phyloP scores from a whole-genome alignment of 1,139 yeast species.

The Saccharomyces hybrid region DNA sequence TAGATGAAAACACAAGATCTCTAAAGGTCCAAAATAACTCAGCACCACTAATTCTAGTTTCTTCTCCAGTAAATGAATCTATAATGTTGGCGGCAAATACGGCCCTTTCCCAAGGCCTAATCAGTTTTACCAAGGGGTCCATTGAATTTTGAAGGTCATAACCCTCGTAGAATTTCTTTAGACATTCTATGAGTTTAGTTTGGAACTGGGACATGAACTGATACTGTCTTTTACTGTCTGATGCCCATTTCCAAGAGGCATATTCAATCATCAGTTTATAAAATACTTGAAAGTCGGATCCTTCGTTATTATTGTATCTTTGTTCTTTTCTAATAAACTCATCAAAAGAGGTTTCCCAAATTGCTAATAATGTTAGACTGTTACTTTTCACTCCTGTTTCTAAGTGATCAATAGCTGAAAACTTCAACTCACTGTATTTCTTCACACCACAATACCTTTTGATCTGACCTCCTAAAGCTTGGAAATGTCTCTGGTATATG shows the following conservation, averaged over 20 bases:
- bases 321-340: neutral
- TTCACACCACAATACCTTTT: neutral
- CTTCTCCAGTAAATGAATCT: neutral
- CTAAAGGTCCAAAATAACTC: neutral
- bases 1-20: neutral
- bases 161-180: neutral
- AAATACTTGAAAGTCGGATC: neutral
- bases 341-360: neutral
- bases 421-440: neutral
- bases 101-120: neutral
- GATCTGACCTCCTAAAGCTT: neutral
- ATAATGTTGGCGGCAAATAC: neutral
- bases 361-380: neutral
- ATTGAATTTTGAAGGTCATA: neutral
- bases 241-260: neutral
- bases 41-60: neutral
- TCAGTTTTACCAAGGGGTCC: neutral
- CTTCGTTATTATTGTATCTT: neutral
- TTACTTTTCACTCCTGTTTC: neutral
- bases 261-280: neutral
- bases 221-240: neutral
- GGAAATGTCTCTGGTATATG: neutral
- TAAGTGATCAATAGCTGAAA: neutral
- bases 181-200: neutral
- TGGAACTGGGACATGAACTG: neutral